phyloP scores from a whole-genome alignment of 768 basidiomycete genomes.

The Pleurotus giganteus region DNA sequence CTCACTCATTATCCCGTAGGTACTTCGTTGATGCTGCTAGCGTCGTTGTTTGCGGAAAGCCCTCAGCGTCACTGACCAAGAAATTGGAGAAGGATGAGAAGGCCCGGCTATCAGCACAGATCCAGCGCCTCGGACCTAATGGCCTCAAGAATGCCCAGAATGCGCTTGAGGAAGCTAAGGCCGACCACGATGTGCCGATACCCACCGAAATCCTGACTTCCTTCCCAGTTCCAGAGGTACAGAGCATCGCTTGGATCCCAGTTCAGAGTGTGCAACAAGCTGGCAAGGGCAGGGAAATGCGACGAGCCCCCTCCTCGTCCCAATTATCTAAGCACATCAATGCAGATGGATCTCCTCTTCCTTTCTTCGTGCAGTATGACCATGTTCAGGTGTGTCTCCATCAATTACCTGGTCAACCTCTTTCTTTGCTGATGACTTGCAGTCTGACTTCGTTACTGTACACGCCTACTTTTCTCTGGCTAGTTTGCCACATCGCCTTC shows the following conservation, averaged over 20 bases:
- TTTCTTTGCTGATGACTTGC: slow-evolving; percentile 10
- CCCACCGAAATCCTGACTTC: slow-evolving; percentile 76
- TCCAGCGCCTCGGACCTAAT: slow-evolving; percentile 68
- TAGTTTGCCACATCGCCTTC: slow-evolving; percentile 68
- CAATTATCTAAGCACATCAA: slow-evolving; percentile 63
- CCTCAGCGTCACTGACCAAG: slow-evolving; percentile 80
- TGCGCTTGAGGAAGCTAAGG: slow-evolving; percentile 78
- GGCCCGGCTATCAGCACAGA: slow-evolving; percentile 67
- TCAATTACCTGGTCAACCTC: not conserved
- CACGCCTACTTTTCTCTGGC: slow-evolving; percentile 77
- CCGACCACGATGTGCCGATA: slow-evolving; percentile 80
- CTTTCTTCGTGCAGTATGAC: slow-evolving; percentile 93
- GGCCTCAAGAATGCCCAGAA: slow-evolving; percentile 72
- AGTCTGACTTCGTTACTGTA: slow-evolving; percentile 93
- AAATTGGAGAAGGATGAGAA: slow-evolving; percentile 82
- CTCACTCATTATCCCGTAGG: slow-evolving; percentile 38
- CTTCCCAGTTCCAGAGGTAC: slow-evolving; percentile 91
- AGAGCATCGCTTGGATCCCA: slow-evolving; percentile 90
- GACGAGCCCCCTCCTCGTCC: slow-evolving; percentile 24
- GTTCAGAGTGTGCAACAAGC: slow-evolving; percentile 62
- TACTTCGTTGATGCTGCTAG: slow-evolving; percentile 75
- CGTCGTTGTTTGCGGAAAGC: slow-evolving; percentile 81
- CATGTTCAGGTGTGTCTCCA: slow-evolving; percentile 69
- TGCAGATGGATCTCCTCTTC: slow-evolving; percentile 61
- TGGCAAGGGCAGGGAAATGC: slow-evolving; percentile 42